These are phyloP conservation scores for Limtongia smithiae DNA, from an alignment of 805 yeast species.

Conservation along the genomic window DNA sequence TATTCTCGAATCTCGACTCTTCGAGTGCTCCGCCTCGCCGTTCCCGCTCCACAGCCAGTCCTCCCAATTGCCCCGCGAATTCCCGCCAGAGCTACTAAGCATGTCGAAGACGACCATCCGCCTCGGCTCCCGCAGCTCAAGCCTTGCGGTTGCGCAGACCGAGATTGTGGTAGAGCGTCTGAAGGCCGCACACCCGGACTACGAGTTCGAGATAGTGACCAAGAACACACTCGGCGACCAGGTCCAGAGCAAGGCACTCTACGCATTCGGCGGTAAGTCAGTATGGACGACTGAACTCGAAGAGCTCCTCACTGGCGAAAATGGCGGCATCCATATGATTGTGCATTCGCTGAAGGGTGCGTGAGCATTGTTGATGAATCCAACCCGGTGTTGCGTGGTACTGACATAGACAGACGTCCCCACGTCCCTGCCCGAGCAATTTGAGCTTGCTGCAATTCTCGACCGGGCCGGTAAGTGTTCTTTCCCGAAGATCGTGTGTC, in stretches of 20 bases:
- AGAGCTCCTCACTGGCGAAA: slow-evolving; percentile 61
- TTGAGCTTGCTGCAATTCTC: slow-evolving; percentile 81
- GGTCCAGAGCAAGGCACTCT: slow-evolving; percentile 76
- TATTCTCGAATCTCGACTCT: too few species aligned
- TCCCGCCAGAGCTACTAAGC: too few species aligned
- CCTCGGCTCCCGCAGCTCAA: slow-evolving; percentile 88
- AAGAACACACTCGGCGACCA: slow-evolving; percentile 88
- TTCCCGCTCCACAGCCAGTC: too few species aligned
- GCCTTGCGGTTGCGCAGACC: slow-evolving; percentile 82
- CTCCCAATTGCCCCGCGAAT: too few species aligned
- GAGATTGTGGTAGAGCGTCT: slow-evolving; percentile 65
- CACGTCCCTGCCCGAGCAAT: slow-evolving; percentile 82
- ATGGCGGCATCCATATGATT: slow-evolving; percentile 71
- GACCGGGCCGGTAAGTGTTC: slow-evolving; percentile 51
- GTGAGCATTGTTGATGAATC: slow-evolving; percentile 27
- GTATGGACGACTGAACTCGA: slow-evolving; percentile 96
- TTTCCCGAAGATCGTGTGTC: not conserved
- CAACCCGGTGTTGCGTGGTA: not conserved
- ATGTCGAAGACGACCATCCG: too few species aligned
- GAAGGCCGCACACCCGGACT: slow-evolving; percentile 56
- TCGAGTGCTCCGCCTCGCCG: too few species aligned
- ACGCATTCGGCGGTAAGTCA: slow-evolving; percentile 93
- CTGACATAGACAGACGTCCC: slow-evolving; percentile 1
- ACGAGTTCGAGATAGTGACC: slow-evolving; percentile 72
- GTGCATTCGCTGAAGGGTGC: slow-evolving; percentile 91